A percentile compares a stretch with the other conserved stretches of the same genome.
Evolutionary conservation across 1,284 basidiomycete species (phyloP).

Genomic region (Vanrija pseudolonga): DNA sequence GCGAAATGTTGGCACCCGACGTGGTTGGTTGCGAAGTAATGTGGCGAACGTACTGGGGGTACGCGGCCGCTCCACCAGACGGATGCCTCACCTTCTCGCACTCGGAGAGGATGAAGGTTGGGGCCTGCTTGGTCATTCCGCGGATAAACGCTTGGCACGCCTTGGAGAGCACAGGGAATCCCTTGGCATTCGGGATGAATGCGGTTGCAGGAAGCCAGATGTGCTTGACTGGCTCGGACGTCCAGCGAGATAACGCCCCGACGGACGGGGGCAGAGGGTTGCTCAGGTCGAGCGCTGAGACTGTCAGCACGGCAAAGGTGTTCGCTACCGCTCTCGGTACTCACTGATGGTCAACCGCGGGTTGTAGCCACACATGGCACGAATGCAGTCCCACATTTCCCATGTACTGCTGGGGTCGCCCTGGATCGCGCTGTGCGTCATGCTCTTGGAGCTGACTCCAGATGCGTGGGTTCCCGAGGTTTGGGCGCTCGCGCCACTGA

Average conservation of each 20-base stretch:
- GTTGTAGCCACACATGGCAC: constrained; percentile 82
- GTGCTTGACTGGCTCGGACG: constrained; percentile 82
- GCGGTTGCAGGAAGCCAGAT: constrained; percentile 83
- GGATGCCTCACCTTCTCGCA: constrained; percentile 63
- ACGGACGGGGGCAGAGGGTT: constrained; percentile 74
- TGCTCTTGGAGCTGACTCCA: constrained; percentile 7
- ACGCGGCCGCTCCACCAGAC: constrained; percentile 78
- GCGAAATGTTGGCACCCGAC: constrained; percentile 17
- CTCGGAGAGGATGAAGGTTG: constrained; percentile 74
- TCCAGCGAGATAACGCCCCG: constrained; percentile 75
- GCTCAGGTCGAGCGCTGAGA: constrained; percentile 78
- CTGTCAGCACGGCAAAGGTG: not conserved
- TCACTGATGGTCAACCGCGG: constrained; percentile 74
- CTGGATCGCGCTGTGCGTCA: constrained; percentile 26
- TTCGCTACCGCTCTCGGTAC: constrained; percentile 27
- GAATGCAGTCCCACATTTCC: constrained; percentile 97
- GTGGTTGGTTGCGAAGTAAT: constrained; percentile 61
- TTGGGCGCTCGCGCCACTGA: not conserved
- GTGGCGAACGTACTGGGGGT: constrained; percentile 84
- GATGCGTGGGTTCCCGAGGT: not conserved
- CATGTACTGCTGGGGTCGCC: constrained; percentile 77
- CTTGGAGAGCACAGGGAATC: constrained; percentile 94
- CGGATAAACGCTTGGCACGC: constrained; percentile 82
- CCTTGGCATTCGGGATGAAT: constrained; percentile 94
- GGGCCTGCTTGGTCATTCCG: constrained; percentile 79